Percentiles rank a stretch among this genome's conserved stretches.
phyloP scores from a whole-genome alignment of 495 filamentous ascomycete genomes.

The Podospora sp. region DNA sequence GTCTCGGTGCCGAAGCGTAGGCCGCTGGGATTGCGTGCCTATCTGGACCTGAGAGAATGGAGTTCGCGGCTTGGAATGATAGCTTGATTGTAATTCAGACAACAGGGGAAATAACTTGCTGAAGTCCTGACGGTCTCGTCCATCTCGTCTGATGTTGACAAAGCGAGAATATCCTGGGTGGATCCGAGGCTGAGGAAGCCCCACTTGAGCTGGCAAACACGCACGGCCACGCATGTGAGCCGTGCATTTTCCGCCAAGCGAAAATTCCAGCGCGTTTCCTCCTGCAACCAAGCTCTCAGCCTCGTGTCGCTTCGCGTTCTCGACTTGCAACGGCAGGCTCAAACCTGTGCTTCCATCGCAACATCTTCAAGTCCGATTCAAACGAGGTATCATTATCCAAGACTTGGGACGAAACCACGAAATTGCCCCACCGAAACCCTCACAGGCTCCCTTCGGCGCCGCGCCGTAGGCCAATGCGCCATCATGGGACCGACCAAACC shows the following conservation, averaged over 20 bases:
- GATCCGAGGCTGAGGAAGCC: too few species aligned
- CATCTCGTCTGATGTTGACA: too few species aligned
- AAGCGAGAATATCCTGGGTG: too few species aligned
- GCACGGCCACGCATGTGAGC: neutral
- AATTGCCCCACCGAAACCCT: neutral
- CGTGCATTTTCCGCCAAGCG: slow-evolving; percentile 17
- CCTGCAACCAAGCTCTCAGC: slow-evolving; percentile 6
- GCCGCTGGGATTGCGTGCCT: too few species aligned
- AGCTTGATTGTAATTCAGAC: too few species aligned
- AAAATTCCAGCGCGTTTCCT: slow-evolving; percentile 11
- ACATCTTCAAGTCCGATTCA: neutral
- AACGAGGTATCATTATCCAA: too few species aligned
- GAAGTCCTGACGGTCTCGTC: too few species aligned
- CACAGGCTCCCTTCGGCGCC: slow-evolving; percentile 19
- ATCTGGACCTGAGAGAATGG: too few species aligned
- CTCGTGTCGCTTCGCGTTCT: slow-evolving; percentile 30
- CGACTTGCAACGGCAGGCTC: neutral
- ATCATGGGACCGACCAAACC: slow-evolving; percentile 43
- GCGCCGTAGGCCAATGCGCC: slow-evolving; percentile 31
- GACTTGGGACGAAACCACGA: neutral
- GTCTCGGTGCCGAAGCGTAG: too few species aligned
- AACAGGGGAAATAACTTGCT: too few species aligned
- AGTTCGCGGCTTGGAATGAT: too few species aligned
- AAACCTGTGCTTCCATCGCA: neutral
- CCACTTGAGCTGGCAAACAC: too few species aligned